Evolutionary conservation across 495 filamentous ascomycete species (phyloP).

Genomic region (Penicillium taxi): DNA sequence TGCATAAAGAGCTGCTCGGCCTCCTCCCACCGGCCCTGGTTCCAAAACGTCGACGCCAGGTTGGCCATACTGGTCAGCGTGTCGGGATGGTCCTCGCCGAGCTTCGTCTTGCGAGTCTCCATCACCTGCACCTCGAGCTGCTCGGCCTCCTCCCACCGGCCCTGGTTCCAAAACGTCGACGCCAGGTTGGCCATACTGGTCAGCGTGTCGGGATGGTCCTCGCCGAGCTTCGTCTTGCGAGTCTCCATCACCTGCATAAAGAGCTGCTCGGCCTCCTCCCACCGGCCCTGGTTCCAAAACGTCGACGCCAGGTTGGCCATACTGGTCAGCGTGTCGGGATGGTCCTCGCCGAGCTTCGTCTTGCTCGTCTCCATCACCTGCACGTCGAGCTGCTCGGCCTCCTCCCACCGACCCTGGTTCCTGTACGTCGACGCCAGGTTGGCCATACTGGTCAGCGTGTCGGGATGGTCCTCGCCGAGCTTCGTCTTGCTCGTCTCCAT

Average conservation of each 20-base stretch:
- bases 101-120: slow-evolving; percentile 1
- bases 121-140: not conserved
- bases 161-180: slow-evolving; percentile 1
- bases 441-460: slow-evolving; percentile 8
- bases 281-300: slow-evolving; percentile 1
- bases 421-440: slow-evolving; percentile 5
- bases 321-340: slow-evolving; percentile 9
- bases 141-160: slow-evolving; percentile 1
- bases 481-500: slow-evolving; percentile 10
- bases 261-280: not conserved
- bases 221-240: slow-evolving; percentile 1
- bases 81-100: not conserved
- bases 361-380: slow-evolving; percentile 1
- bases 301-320: slow-evolving; percentile 4
- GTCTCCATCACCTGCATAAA: not conserved
- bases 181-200: slow-evolving; percentile 1
- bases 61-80: slow-evolving; percentile 1
- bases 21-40: not conserved
- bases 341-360: slow-evolving; percentile 6
- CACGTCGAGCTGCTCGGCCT: slow-evolving; percentile 1
- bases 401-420: slow-evolving; percentile 1
- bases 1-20: too few species aligned
- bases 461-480: slow-evolving; percentile 28
- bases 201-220: slow-evolving; percentile 1
- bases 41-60: too few species aligned